Percentiles rank a stretch among this genome's conserved stretches.
Evolutionary conservation across 176 grass and related monocot species (phyloP).

Genomic region (Cenchrus americanus): DNA sequence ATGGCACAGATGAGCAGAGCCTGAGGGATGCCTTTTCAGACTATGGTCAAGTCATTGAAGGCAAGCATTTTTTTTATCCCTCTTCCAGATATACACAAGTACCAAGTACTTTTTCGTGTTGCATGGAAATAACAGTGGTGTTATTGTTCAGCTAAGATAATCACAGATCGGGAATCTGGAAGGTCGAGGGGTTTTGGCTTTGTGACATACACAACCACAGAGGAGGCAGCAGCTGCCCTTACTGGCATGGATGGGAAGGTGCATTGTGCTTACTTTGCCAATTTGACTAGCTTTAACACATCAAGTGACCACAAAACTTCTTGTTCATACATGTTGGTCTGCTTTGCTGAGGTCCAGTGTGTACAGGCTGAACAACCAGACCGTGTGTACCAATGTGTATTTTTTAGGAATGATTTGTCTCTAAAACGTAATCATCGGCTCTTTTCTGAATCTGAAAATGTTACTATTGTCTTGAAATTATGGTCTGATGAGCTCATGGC

Average conservation of each 20-base stretch:
- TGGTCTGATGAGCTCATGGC: background rate
- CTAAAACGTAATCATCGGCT: background rate
- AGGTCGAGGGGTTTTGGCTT: conserved; percentile 80
- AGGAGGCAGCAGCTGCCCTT: conserved; percentile 61
- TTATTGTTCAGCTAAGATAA: conserved; percentile 63
- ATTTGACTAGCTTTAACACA: background rate
- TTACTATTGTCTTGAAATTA: background rate
- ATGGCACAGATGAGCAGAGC: conserved; percentile 69
- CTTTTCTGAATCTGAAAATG: background rate
- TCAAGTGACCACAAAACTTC: background rate
- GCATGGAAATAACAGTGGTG: background rate
- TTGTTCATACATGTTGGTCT: background rate
- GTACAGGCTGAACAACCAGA: background rate
- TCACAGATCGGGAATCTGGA: conserved; percentile 58
- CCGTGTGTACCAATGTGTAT: background rate
- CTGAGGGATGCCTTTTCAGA: conserved; percentile 56
- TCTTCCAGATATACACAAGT: background rate
- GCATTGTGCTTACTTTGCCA: background rate
- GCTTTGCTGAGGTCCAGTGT: background rate
- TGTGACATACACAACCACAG: conserved; percentile 61
- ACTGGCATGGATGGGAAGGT: conserved; percentile 75
- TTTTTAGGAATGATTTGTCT: background rate
- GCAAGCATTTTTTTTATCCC: conserved; percentile 16
- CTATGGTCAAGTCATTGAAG: conserved; percentile 72
- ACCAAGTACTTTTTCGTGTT: background rate